phyloP scores from a whole-genome alignment of 2,329 filamentous ascomycete species.

The Zasmidium citrigriseum region DNA sequence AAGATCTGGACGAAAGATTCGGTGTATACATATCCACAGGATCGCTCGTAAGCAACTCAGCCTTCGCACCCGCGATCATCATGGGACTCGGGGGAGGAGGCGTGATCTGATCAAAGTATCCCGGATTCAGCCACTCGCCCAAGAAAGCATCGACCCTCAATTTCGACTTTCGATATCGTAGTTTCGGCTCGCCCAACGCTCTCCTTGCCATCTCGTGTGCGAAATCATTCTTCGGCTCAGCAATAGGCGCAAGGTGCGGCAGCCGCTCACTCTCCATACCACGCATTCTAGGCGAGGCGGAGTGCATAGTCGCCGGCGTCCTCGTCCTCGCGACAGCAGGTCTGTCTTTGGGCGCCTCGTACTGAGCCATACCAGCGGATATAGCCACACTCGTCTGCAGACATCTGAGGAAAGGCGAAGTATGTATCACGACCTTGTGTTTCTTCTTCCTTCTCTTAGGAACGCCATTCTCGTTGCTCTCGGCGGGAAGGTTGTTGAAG shows the following conservation, averaged over 20 bases:
- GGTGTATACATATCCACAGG: constrained; percentile 49
- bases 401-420: constrained; percentile 90
- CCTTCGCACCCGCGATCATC: constrained; percentile 88
- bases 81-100: constrained; percentile 81
- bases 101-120: constrained; percentile 91
- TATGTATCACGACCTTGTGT: constrained; percentile 83
- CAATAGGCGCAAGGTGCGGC: constrained; percentile 34
- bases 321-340: constrained; percentile 28
- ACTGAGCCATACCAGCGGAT: constrained; percentile 77
- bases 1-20: constrained; percentile 38
- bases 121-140: constrained; percentile 90
- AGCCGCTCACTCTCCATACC: constrained; percentile 28
- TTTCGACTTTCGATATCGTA: constrained; percentile 54
- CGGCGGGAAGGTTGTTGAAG: constrained; percentile 37
- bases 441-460: constrained; percentile 43
- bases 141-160: constrained; percentile 89
- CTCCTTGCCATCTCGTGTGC: constrained; percentile 38
- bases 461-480: constrained; percentile 17
- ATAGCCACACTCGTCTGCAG: constrained; percentile 90
- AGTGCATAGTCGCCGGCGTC: constrained; percentile 32
- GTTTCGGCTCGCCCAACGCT: constrained; percentile 36
- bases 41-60: constrained; percentile 78
- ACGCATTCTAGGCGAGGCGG: constrained; percentile 35
- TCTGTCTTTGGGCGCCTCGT: constrained; percentile 44
- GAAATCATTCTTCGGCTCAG: constrained; percentile 40